Evolutionary conservation across 768 basidiomycete species (phyloP), one percentile per base, ranked within the genome.

Genomic region (Boletus rubropictus): DNA sequence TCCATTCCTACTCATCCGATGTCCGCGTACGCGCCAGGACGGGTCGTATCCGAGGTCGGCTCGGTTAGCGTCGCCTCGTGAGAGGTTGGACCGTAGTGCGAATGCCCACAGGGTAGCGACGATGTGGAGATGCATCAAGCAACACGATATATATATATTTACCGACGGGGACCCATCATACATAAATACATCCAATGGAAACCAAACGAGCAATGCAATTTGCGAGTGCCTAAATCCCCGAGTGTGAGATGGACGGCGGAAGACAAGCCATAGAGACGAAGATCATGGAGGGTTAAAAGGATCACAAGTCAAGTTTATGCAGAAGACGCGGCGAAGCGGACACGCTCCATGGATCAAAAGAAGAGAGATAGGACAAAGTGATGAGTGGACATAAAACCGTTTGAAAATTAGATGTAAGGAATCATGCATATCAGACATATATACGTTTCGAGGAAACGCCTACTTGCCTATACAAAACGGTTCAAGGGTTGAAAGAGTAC

Each of bases 111-210:
- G 51, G 36, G 51, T 39, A 14, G 21, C 24, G 20, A 52, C 28
- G 39, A 42, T 29, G 29, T 44, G 51, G 44, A n/a, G n/a, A 40
- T 65, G 63, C 57, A 39, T 62, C 59, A 55, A 63, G 62, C 62
- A 64, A 49, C 50, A 46, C 44, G 25, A 32, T 17, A 27, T 17
- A 32, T 59, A 54, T 32, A 52, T 62, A 54, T 54, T 52, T 54
- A 51, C 44, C 42, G 48, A 47, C 39, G 24, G 12, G 22, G 50
- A 41, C 52, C 42, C 62, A 55, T 55, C 52, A 44, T 57, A 51
- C 54, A 56, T 36, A 51, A 57, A 59, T 51, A 48, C 48, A 50
- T 48, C 33, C 49, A 18, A 36, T 12, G 29, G 24, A 25, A 25
- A 25, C 24, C 24, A 25, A n/a, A n/a, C n/a, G 24, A 8, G 24